phyloP scores from a whole-genome alignment of 2,329 filamentous ascomycete genomes.

The Byssothecium circinans region DNA sequence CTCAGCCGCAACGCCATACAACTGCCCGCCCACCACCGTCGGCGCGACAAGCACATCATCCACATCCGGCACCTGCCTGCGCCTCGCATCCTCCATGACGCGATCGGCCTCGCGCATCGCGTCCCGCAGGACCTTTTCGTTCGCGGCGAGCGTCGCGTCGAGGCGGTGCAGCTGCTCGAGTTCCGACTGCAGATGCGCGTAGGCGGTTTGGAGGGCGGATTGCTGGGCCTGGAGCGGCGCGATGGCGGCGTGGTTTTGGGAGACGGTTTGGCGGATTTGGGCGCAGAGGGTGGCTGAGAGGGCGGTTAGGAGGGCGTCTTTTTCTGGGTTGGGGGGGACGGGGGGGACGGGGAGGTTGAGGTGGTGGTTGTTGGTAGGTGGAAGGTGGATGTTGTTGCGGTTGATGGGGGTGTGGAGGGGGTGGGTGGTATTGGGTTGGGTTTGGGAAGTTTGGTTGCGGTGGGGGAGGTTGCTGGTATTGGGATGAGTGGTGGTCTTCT shows the following conservation, averaged over 20 bases:
- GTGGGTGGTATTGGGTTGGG: constrained; percentile 14
- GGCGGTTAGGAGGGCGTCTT: constrained; percentile 79
- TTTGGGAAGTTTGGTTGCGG: constrained; percentile 19
- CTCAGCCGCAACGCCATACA: constrained; percentile 87
- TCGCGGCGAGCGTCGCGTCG: constrained; percentile 70
- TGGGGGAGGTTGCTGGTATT: constrained; percentile 24
- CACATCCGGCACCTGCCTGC: constrained; percentile 71
- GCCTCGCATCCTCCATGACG: constrained; percentile 72
- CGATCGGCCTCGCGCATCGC: constrained; percentile 77
- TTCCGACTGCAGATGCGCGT: constrained; percentile 72
- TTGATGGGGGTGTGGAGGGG: constrained; percentile 18
- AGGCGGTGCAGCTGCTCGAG: constrained; percentile 70
- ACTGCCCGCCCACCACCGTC: constrained; percentile 87
- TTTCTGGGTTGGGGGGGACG: constrained; percentile 93
- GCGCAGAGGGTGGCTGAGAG: constrained; percentile 70
- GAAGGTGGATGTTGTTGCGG: constrained; percentile 40
- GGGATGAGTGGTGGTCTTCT: constrained; percentile 25
- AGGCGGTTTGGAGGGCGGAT: constrained; percentile 70
- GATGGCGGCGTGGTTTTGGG: constrained; percentile 74
- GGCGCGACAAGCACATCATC: constrained; percentile 93
- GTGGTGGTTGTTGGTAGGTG: constrained; percentile 54
- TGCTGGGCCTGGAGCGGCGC: constrained; percentile 78
- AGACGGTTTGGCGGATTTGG: constrained; percentile 68
- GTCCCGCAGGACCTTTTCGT: constrained; percentile 76
- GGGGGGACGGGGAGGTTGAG: constrained; percentile 69